Base-by-base conservation (phyloP, 345 rosid species). In the Corymbia maculata region DNA sequence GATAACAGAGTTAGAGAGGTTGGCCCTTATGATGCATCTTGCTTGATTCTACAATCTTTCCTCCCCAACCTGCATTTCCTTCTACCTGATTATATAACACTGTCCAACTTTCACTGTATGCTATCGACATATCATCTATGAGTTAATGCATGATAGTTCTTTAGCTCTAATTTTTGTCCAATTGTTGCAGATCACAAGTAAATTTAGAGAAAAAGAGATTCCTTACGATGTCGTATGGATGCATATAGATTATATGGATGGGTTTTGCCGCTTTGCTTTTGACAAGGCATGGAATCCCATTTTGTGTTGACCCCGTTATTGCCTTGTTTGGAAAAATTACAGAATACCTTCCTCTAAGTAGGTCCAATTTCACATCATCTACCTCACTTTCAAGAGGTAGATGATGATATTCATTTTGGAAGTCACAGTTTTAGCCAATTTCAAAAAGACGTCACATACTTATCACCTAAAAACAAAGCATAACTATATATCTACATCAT, bases 191-290 rank as follows among this genome's bases (percentile, higher is more conserved):
- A 89, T 97, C 49, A 94, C 95, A 45, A 94, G 89, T 90, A 92
- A 92, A 82, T 95, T 97, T 90, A 94, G 98, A 75, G 93, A 96
- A 89, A 95, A 89, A 4, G 42, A 36, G 68, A 95, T 96, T 88
- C 98, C 99, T 51, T 89, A 95, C 88, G 99, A 96, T 87, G 98
- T 94, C 86, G 93, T 97, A 90, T 97, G 99, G 99, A 97, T 97
- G 99, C 55, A 21, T 52, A 52, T 52, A 17, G 55, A 52, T 52
- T 52, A 17, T 92, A 97, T 97, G 98, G 99, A 97, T 89, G 97
- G 97, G 14, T 97, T 96, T 91, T 94, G 99, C 70, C 96, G 98
- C 95, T 97, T 97, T 91, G 96, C 99, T 89, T 94, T 97, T 85
- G 95, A 95, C 92, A 89, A 94, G 98, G 98, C 90, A 93, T 90